Percentiles rank a stretch among this genome's conserved stretches.
These are phyloP conservation scores for Kodamaea sp. DNA, from an alignment of 1,139 yeast species.

Conservation along the genomic window DNA sequence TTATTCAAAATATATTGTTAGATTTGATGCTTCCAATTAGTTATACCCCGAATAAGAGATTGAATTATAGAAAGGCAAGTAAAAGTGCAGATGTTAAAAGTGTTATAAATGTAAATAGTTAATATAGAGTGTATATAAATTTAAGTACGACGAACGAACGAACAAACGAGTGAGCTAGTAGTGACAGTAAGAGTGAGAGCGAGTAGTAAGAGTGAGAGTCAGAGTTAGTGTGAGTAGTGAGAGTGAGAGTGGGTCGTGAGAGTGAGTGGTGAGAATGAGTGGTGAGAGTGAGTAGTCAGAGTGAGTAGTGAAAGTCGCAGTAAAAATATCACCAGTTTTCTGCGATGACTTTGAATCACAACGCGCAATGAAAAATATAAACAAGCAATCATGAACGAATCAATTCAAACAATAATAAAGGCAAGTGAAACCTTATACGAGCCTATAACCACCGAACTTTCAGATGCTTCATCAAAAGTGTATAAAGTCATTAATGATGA, in stretches of 20 bases:
- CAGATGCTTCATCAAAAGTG: conserved; percentile 15
- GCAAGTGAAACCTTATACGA: conserved; percentile 13
- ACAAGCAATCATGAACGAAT: conserved; percentile 1
- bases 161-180: background rate
- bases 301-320: too few relatives aligned
- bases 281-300: too few relatives aligned
- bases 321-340: too few relatives aligned
- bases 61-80: conserved; percentile 14
- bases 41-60: conserved; percentile 43
- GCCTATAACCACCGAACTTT: conserved; percentile 16
- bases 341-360: too few relatives aligned
- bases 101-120: conserved; percentile 4
- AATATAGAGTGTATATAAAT: background rate
- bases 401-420: conserved; percentile 5
- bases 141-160: background rate
- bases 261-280: too few relatives aligned
- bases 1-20: conserved; percentile 69
- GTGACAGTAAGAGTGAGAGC: background rate
- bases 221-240: too few relatives aligned
- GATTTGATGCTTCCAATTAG: conserved; percentile 63
- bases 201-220: background rate
- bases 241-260: too few relatives aligned
- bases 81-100: conserved; percentile 2
- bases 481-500: conserved; percentile 12
- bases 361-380: background rate